Evolutionary conservation across 2,329 filamentous ascomycete genomes (phyloP).

Genomic region (Aspergillus awamori): DNA sequence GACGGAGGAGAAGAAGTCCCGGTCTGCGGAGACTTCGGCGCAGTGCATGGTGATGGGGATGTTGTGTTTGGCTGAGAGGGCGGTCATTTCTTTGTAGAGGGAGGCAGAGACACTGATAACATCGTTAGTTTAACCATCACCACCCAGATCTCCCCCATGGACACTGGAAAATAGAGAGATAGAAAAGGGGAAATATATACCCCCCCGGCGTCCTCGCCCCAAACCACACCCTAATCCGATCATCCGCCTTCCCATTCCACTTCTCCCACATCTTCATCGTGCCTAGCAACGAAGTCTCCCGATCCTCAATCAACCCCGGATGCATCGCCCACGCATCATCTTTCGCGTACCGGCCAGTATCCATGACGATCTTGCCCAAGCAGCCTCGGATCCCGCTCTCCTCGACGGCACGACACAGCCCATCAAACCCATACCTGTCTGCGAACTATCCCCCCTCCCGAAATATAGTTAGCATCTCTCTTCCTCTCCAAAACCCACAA

Average conservation of each 20-base stretch:
- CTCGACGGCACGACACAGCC: conserved; percentile 47
- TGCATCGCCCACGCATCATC: conserved; percentile 50
- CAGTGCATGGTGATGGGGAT: conserved; percentile 55
- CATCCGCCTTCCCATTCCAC: conserved; percentile 40
- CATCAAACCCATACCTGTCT: conserved; percentile 52
- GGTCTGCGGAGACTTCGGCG: conserved; percentile 36
- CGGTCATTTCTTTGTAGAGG: conserved; percentile 46
- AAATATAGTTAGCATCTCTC: too few relatives aligned
- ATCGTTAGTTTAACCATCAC: neutral
- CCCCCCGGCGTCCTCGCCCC: conserved; percentile 53
- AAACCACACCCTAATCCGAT: conserved; percentile 53
- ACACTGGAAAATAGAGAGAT: neutral
- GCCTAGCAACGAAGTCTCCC: conserved; percentile 46
- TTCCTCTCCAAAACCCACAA: neutral
- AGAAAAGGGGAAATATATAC: conserved; percentile 23
- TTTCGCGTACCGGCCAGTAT: conserved; percentile 47
- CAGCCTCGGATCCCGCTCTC: conserved; percentile 51
- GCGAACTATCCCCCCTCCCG: conserved; percentile 38
- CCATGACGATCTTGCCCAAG: conserved; percentile 50
- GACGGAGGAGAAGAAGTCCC: conserved; percentile 23
- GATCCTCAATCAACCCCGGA: conserved; percentile 45
- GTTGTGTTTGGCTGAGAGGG: conserved; percentile 41
- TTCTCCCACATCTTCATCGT: conserved; percentile 42
- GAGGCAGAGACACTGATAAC: conserved; percentile 33
- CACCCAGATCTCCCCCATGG: neutral